Evolutionary conservation across 768 basidiomycete genomes (phyloP), one percentile per base, ranked within the genome.

Genomic region (Collybia mongolica): DNA sequence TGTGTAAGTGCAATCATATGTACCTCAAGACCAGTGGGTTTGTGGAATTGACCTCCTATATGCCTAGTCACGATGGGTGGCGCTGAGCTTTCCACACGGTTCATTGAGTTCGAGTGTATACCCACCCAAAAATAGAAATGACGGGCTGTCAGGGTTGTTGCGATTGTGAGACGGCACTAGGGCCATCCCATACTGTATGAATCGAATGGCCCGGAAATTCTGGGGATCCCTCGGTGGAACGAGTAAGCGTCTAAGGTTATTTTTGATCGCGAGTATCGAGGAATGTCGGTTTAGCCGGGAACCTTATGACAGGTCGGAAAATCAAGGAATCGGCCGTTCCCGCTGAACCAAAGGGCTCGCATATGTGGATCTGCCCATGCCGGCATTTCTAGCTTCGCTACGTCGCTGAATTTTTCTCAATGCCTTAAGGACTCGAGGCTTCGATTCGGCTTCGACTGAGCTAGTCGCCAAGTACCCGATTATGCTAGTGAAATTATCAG

Each of bases 51-150:
- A n/a, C 29, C 51, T 53, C 6, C 51, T 49, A 22, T 29, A 37
- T 14, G 14, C 5, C 3, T 3, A 72, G 72, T 71, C 44, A 61
- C 60, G 6, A 54, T 71, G n/a, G 70, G 69, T 18, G 66, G 67
- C 15, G 64, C 63, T 2, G 66, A 69, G 55, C 58, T 69, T 12
- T 58, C 64, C 5, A 58, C 65, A 29, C 66, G 71, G 7, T 74
- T 72, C 38, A 53, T 71, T n/a, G 71, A 74, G 55, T 70, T 71
- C 36, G 66, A 66, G 26, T 29, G 26, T 0, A 28, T 42, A 35
- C 35, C 49, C 32, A 35, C 35, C 49, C 32, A 3, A 32, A 32
- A 32, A 32, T 32, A 6, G 32, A 14, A 9, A 9, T 9, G 32
- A 32, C 5, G 32, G 11, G 5, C 2, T 3, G 32, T 32, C 14